Evolutionary conservation across 768 basidiomycete species (phyloP), one percentile per base, ranked within the genome.

Genomic region (Suillus americanus): DNA sequence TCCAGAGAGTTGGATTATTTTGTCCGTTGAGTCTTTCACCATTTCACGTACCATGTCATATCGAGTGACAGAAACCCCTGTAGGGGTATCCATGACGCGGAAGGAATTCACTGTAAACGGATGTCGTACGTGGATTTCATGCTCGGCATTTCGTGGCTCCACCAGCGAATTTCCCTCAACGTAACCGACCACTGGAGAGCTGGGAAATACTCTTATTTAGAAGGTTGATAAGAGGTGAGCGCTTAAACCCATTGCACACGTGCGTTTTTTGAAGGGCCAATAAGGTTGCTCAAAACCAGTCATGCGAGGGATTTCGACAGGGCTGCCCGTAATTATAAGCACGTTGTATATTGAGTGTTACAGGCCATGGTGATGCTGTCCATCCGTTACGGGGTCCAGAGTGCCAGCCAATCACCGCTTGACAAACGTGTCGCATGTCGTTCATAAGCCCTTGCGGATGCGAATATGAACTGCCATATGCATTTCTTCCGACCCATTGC

Each of bases 401-500:
- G 25, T 61, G 41, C 45, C 50, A 61, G 45, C 57, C 62, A 62
- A 60, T 62, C 48, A 40, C 30, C 16, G n/a, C 10, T 3, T 35
- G 51, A 57, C 62, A 54, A 56, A 60, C 50, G 55, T 51, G 56
- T 28, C 63, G 33, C 33, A 62, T 33, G 20, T 63, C 60, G 28
- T 38, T 61, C 64, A 61, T 60, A 59, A 61, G 37, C 57, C 41
- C 9, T 37, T 62, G 40, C 43, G 8, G 37, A 51, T 33, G 28
- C 33, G 46, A 62, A 38, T 37, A n/a, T 23, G 23, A 55, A 40
- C 50, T 41, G 25, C 51, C 53, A 43, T 56, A 70, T 69, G 67
- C 61, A 64, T 65, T 62, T 66, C 50, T 67, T 74, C 38, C 72
- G 71, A 25, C 67, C 70, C 59, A 71, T 75, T 71, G 71, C 70